Evolutionary conservation across 2,329 filamentous ascomycete species (phyloP).

Genomic region (Arthrobotrys megalospora): DNA sequence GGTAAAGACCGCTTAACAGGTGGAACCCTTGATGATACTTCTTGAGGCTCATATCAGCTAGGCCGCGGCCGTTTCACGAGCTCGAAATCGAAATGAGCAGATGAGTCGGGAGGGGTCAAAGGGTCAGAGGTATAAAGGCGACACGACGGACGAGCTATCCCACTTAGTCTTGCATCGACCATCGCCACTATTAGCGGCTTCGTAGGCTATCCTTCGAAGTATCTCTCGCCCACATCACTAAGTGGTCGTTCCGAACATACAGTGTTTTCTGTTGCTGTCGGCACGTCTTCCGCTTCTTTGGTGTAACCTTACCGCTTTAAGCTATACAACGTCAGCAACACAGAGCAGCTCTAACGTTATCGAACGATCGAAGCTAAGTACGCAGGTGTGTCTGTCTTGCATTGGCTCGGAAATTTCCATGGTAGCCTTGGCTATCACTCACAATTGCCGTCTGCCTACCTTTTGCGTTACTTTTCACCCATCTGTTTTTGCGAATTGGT

Average conservation of each 20-base stretch:
- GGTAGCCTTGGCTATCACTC: too few species aligned
- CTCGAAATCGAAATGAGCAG: background rate
- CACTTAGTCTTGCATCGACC: background rate
- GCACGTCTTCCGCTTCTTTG: background rate
- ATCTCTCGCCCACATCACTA: background rate
- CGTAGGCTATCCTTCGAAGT: too few species aligned
- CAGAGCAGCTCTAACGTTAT: slow-evolving; percentile 2
- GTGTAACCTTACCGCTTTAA: slow-evolving; percentile 5
- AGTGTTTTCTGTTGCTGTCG: background rate
- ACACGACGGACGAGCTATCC: background rate
- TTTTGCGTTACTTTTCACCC: too few species aligned
- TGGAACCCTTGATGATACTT: slow-evolving; percentile 13
- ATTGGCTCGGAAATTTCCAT: too few species aligned
- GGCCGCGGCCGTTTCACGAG: slow-evolving; percentile 1
- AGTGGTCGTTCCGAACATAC: background rate
- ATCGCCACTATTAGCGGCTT: background rate
- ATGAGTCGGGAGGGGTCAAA: slow-evolving; percentile 1
- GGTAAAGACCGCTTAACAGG: background rate
- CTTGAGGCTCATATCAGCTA: slow-evolving; percentile 4
- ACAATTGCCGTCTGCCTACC: too few species aligned
- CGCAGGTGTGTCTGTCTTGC: too few species aligned
- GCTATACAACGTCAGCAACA: slow-evolving; percentile 27
- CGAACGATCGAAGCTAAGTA: background rate
- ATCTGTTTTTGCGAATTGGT: too few species aligned
- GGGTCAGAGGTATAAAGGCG: slow-evolving; percentile 14